Percentiles rank a stretch among this genome's conserved stretches.
Evolutionary conservation across 2,329 filamentous ascomycete species (phyloP).

Genomic region (Penicillium sp.): DNA sequence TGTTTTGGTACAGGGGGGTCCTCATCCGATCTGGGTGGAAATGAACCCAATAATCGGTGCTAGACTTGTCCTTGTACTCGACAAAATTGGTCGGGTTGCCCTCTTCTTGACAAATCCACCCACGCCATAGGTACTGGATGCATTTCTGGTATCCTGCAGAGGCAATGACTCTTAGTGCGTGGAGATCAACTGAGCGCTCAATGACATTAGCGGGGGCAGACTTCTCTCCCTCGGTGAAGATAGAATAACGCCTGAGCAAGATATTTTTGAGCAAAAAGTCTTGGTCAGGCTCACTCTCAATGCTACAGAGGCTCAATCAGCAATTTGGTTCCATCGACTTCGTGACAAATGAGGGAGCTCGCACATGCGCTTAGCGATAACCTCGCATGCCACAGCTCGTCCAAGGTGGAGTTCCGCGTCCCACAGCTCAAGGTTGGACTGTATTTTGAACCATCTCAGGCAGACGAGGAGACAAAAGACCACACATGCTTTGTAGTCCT

Average conservation of each 20-base stretch:
- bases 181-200: slow-evolving; percentile 89
- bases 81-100: slow-evolving; percentile 87
- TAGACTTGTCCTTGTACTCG: slow-evolving; percentile 79
- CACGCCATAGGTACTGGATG: slow-evolving; percentile 87
- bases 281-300: slow-evolving; percentile 80
- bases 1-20: slow-evolving; percentile 88
- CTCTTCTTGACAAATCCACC: slow-evolving; percentile 96
- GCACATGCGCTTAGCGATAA: slow-evolving; percentile 78
- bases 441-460: slow-evolving; percentile 74
- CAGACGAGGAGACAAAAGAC: slow-evolving; percentile 80
- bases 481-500: slow-evolving; percentile 74
- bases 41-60: slow-evolving; percentile 75
- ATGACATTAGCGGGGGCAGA: slow-evolving; percentile 83
- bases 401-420: slow-evolving; percentile 82
- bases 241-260: slow-evolving; percentile 85
- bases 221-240: slow-evolving; percentile 69
- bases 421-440: slow-evolving; percentile 82
- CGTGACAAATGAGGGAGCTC: neutral
- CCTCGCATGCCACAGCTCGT: slow-evolving; percentile 80
- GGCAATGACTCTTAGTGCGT: slow-evolving; percentile 84
- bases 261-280: slow-evolving; percentile 77
- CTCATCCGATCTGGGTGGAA: slow-evolving; percentile 95
- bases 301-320: slow-evolving; percentile 52
- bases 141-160: slow-evolving; percentile 96
- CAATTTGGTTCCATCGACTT: neutral